phyloP scores from a whole-genome alignment of 495 filamentous ascomycete species.

The Aspergillus bertholletiae region DNA sequence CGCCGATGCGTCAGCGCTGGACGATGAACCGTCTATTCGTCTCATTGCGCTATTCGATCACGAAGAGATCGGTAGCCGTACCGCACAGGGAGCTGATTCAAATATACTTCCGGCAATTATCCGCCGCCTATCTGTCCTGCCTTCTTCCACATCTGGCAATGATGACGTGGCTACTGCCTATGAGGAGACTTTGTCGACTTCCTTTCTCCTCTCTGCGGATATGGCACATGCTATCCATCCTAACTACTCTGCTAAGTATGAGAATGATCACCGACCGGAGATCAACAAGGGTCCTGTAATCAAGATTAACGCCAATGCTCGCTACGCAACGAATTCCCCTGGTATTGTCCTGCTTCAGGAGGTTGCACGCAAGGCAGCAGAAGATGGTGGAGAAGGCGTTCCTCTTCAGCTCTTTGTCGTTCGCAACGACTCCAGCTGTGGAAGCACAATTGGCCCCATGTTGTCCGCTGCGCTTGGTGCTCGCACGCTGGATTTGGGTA shows the following conservation, averaged over 20 bases:
- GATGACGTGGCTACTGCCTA: conserved; percentile 70
- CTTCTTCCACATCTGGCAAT: conserved; percentile 44
- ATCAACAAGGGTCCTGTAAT: conserved; percentile 96
- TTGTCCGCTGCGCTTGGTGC: conserved; percentile 78
- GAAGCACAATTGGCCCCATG: conserved; percentile 96
- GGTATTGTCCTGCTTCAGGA: conserved; percentile 92
- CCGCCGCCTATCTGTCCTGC: conserved; percentile 78
- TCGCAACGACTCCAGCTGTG: conserved; percentile 89
- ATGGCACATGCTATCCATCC: conserved; percentile 96
- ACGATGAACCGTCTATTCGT: conserved; percentile 76
- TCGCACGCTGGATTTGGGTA: conserved; percentile 88
- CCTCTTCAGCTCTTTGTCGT: conserved; percentile 96
- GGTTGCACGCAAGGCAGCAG: conserved; percentile 61
- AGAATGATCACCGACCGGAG: conserved; percentile 81
- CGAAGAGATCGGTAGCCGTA: conserved; percentile 90
- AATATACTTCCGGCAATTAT: conserved; percentile 88
- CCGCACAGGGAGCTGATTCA: conserved; percentile 89
- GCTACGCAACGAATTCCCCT: conserved; percentile 93
- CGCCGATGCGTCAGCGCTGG: conserved; percentile 54
- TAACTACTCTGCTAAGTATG: conserved; percentile 90
- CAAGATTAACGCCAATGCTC: conserved; percentile 96
- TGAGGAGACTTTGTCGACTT: conserved; percentile 88
- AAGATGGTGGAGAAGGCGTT: conserved; percentile 52
- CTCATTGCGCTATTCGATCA: conserved; percentile 93
- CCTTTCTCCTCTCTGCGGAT: conserved; percentile 92